These are phyloP conservation scores for Microthlaspi erraticum DNA, from an alignment of 345 rosid genomes.

Conservation along the genomic window DNA sequence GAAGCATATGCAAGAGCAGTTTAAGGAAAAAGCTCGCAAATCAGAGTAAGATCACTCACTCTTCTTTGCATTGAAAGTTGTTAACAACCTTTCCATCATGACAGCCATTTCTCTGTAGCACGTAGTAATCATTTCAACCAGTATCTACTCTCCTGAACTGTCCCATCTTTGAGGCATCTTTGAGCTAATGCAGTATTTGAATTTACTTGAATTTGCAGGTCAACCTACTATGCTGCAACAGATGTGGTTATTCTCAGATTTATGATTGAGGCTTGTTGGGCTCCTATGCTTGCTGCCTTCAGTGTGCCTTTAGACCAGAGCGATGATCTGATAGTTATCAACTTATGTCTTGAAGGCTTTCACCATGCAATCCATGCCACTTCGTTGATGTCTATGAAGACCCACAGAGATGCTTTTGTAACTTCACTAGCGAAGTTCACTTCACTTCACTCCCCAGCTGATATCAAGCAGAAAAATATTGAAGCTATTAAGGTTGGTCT, in stretches of 20 bases:
- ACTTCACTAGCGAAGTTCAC: constrained; percentile 92
- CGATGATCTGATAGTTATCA: constrained; percentile 74
- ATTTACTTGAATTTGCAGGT: constrained; percentile 50
- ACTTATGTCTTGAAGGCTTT: constrained; percentile 80
- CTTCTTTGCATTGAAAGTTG: constrained; percentile 23
- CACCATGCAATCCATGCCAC: constrained; percentile 85
- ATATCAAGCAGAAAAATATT: constrained; percentile 87
- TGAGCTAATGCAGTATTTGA: constrained; percentile 22
- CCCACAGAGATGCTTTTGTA: constrained; percentile 94
- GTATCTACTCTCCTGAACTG: constrained; percentile 19
- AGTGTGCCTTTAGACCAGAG: constrained; percentile 88
- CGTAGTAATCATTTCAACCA: constrained; percentile 14
- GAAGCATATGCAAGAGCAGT: constrained; percentile 85
- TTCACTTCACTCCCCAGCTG: constrained; percentile 83
- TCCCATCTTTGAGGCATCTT: constrained; percentile 22
- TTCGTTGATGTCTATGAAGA: constrained; percentile 88
- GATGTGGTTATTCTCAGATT: constrained; percentile 81
- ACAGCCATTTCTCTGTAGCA: constrained; percentile 12
- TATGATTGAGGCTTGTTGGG: constrained; percentile 97
- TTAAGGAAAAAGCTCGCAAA: constrained; percentile 83
- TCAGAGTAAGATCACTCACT: constrained; percentile 61
- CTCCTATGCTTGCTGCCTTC: constrained; percentile 93
- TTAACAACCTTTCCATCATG: constrained; percentile 8
- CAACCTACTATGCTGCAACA: constrained; percentile 72
- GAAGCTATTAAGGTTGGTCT: constrained; percentile 84